These are phyloP conservation scores for Cephaloascus albidus DNA, from an alignment of 805 yeast species.

Conservation along the genomic window DNA sequence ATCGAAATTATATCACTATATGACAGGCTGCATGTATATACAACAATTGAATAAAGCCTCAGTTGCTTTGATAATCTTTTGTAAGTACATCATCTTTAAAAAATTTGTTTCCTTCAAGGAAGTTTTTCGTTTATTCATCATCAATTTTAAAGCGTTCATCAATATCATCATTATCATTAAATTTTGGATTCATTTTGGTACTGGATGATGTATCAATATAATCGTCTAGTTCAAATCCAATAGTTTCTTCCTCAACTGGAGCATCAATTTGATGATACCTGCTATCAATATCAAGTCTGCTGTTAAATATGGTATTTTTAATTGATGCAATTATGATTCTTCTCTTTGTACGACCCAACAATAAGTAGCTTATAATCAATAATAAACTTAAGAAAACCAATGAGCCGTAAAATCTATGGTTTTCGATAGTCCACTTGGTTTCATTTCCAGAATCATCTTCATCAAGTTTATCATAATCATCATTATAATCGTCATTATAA, in stretches of 20 bases:
- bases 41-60: background rate
- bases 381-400: slow-evolving; percentile 1
- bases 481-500: slow-evolving; percentile 6
- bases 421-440: slow-evolving; percentile 33
- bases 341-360: slow-evolving; percentile 4
- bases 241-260: background rate
- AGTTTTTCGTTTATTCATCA: too few relatives aligned
- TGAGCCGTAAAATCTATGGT: slow-evolving; percentile 30
- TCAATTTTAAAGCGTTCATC: background rate
- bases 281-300: background rate
- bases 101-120: background rate
- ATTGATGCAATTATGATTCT: slow-evolving; percentile 1
- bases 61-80: background rate
- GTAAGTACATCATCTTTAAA: background rate
- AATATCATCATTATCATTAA: background rate
- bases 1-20: too few relatives aligned
- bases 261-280: background rate
- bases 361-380: slow-evolving; percentile 1
- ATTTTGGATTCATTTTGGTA: background rate
- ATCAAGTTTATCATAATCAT: slow-evolving; percentile 16
- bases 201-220: too few relatives aligned
- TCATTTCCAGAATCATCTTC: slow-evolving; percentile 17
- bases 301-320: slow-evolving; percentile 1
- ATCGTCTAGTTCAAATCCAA: background rate
- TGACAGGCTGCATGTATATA: too few relatives aligned